phyloP scores from a whole-genome alignment of 2,329 filamentous ascomycete genomes.

The Hypoxylon sp. region DNA sequence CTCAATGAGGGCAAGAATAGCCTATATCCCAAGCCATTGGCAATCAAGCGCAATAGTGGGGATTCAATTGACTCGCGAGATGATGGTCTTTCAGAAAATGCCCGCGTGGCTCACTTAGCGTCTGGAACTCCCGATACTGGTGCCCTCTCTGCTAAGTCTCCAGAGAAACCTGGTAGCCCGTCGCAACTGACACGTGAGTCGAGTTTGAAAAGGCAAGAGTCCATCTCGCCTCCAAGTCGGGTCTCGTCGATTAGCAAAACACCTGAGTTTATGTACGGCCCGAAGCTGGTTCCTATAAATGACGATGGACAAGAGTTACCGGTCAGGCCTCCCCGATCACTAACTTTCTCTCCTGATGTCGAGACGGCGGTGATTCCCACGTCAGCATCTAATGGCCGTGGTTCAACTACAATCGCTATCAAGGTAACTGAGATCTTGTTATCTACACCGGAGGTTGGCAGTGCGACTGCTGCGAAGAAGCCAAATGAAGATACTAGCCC shows the following conservation, averaged over 20 bases:
- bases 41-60: constrained; percentile 11
- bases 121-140: not conserved
- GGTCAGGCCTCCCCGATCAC: not conserved
- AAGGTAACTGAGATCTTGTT: not conserved
- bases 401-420: not conserved
- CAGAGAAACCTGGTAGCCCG: not conserved
- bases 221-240: constrained; percentile 17
- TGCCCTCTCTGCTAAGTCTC: not conserved
- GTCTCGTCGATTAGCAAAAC: constrained; percentile 35
- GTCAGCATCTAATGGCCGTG: not conserved
- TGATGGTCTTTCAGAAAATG: not conserved
- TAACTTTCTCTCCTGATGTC: not conserved
- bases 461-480: not conserved
- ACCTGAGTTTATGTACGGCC: constrained; percentile 13
- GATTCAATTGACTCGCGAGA: not conserved
- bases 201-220: not conserved
- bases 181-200: not conserved
- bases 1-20: constrained; percentile 11
- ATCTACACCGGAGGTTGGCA: not conserved
- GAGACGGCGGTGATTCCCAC: not conserved
- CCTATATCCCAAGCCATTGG: constrained; percentile 30
- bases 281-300: not conserved
- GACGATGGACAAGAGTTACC: not conserved
- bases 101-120: not conserved
- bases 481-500: not conserved